phyloP scores from a whole-genome alignment of 169 alveolate genomes.

The Perkinsus olseni region DNA sequence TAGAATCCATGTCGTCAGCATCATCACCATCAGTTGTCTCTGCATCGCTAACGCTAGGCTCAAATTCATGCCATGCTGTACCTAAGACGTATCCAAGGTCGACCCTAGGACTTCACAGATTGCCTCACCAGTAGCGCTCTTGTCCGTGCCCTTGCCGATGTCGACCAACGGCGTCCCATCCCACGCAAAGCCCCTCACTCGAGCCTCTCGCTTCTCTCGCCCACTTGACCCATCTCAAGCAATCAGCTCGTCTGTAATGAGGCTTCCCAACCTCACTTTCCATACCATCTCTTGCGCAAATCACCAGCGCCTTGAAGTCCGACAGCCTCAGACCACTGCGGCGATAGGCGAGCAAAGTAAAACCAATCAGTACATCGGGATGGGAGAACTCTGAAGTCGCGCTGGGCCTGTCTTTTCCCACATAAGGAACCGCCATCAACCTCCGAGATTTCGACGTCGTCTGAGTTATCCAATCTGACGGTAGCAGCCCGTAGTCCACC shows the following conservation, averaged over 20 bases:
- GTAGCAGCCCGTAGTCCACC: slow-evolving; percentile 50
- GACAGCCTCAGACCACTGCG: slow-evolving; percentile 71
- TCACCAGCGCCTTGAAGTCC: slow-evolving; percentile 54
- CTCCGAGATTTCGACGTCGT: slow-evolving; percentile 56
- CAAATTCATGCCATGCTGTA: not conserved
- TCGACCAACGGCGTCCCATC: not conserved
- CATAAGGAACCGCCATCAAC: slow-evolving; percentile 78
- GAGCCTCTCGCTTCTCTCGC: slow-evolving; percentile 41
- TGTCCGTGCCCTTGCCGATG: not conserved
- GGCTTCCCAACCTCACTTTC: slow-evolving; percentile 18
- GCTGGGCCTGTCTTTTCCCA: slow-evolving; percentile 85
- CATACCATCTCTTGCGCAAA: slow-evolving; percentile 12
- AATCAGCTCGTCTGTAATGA: slow-evolving; percentile 14
- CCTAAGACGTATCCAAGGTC: not conserved
- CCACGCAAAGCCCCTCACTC: slow-evolving; percentile 32
- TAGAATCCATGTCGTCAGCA: not conserved
- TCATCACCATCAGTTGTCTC: not conserved
- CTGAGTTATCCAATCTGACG: slow-evolving; percentile 30
- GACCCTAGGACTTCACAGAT: not conserved
- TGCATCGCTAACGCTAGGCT: not conserved
- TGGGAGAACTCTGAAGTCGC: slow-evolving; percentile 79
- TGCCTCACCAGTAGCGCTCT: not conserved
- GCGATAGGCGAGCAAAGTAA: slow-evolving; percentile 67
- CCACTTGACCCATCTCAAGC: slow-evolving; percentile 33
- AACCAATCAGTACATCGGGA: slow-evolving; percentile 78